Base-by-base conservation (phyloP, 345 rosid species). In the Sapria himalayana region DNA sequence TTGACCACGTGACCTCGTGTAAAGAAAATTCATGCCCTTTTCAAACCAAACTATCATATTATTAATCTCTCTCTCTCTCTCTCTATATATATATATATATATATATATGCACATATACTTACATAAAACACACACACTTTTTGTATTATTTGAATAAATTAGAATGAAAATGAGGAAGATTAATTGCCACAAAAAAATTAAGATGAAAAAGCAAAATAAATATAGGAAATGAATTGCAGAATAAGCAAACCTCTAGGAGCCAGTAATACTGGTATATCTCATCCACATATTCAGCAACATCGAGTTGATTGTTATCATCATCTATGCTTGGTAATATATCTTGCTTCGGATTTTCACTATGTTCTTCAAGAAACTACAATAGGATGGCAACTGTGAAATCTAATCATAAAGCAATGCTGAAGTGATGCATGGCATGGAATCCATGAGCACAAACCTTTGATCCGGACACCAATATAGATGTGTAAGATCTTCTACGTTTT, bases 211-310 rank as follows among this genome's bases (percentile, higher is more conserved):
- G 9, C 17, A 33, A 18, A 2, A 37, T 2, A 19, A 13, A 18
- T 18, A 16, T 38, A 22, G 16, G 7, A 33, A 20, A 24, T 39
- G 7, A 14, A 25, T n/a, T n/a, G 25, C 4, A 14, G 8, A 45
- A 46, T 38, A 21, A 39, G 43, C 23, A 42, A 51, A 89, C 98
- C 93, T 89, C 98, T 29, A 64, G 43, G 37, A 62, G 59, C 98
- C 98, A 82, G 53, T 89, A 82, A 58, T 72, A 82, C 49, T 71
- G 75, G 51, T 82, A 89, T 50, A 82, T 89, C 41, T 79, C 92
- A 57, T 89, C 91, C 47, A 82, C 91, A 33, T 89, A 89, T 50
- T 89, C 91, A 52, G 98, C 91, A 50, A 82, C 98, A 70, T 89
- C 98, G 46, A 89, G 59, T 27, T 71, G 78, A 67, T 79, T 81